Evolutionary conservation across 805 yeast genomes (phyloP), one percentile per base, ranked within the genome.

Genomic region (Zygotorulaspora sp.): DNA sequence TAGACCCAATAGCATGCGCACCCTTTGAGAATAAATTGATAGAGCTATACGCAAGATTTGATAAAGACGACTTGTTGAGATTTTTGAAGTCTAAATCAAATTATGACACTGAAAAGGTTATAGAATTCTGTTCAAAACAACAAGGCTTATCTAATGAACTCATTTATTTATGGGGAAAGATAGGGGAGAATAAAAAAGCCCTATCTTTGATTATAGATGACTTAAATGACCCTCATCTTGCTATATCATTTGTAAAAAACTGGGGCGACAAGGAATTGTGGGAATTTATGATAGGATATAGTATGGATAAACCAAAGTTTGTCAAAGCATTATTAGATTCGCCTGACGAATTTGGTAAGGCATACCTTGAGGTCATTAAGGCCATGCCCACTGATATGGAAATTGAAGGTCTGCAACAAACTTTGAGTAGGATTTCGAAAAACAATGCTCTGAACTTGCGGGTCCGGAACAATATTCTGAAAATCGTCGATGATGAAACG

Each of bases 151-250:
- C 70, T 27, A 77, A 80, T 27, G 97, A 90, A 52, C 67, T 88
- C 27, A 95, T 92, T 0, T 88, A 77, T 52, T 61, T 92, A 20
- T 70, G 86, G 44, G 94, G 95, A 4, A 77, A 78, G 50, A 79
- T 84, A 17, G 97, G 98, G 1, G 83, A 84, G 48, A 77, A 80
- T 40, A 72, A 72, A 44, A 74, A 77, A 44, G 97, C 97, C 0
- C 63, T 90, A 50, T 72, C 69, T 40, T 66, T 92, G 29, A 87
- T 92, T 11, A 78, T 88, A 26, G 82, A 84, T 46, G 74, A 84
- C 49, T 63, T 89, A 35, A 71, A 80, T 38, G 92, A 90, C 55
- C 90, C 96, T 0, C 72, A 74, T 27, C 70, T 75, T 46, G 97
- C 97, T 0, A 83, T 92, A 16, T 72, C 71, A 12, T 92, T 88